Percentiles rank a stretch among this genome's conserved stretches.
Conservation (phyloP, 2,329 filamentous ascomycete genomes). For the Aschersonia sp. region DNA sequence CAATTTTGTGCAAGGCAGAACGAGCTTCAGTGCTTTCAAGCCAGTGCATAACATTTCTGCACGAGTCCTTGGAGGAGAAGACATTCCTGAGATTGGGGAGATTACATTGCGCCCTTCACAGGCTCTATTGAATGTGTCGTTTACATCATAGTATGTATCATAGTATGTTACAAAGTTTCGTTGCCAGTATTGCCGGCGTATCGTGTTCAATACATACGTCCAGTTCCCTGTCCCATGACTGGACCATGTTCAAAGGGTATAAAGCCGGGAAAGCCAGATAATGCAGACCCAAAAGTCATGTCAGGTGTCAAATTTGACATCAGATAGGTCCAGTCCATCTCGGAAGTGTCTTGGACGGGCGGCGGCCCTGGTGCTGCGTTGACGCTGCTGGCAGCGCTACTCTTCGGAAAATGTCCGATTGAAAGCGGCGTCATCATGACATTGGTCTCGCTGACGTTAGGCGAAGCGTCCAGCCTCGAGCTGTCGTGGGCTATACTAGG, state of each 20-base stretch:
- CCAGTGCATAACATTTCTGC: too few relatives aligned
- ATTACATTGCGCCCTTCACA: too few relatives aligned
- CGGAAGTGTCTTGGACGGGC: conserved; percentile 14
- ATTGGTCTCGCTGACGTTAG: neutral
- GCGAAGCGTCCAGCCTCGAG: neutral
- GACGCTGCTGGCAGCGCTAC: conserved; percentile 6
- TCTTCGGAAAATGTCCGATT: conserved; percentile 3
- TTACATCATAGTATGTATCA: too few relatives aligned
- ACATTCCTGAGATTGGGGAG: too few relatives aligned
- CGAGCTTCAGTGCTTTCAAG: too few relatives aligned
- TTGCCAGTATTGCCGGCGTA: too few relatives aligned
- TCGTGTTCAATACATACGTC: conserved; percentile 1
- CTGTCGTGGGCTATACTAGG: conserved; percentile 5
- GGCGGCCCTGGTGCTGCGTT: conserved; percentile 3
- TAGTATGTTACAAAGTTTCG: too few relatives aligned
- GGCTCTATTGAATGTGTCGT: too few relatives aligned
- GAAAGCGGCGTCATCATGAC: conserved; percentile 16
- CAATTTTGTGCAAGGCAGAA: too few relatives aligned
- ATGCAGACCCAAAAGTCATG: conserved; percentile 9
- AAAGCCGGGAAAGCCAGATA: conserved; percentile 15
- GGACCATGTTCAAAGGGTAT: conserved; percentile 6
- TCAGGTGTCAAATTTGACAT: conserved; percentile 25
- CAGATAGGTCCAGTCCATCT: conserved; percentile 35
- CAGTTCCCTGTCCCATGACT: conserved; percentile 2
- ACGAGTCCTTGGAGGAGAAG: too few relatives aligned